Evolutionary conservation across 1,284 basidiomycete genomes (phyloP).

Genomic region (Moesziomyces globuligerus): DNA sequence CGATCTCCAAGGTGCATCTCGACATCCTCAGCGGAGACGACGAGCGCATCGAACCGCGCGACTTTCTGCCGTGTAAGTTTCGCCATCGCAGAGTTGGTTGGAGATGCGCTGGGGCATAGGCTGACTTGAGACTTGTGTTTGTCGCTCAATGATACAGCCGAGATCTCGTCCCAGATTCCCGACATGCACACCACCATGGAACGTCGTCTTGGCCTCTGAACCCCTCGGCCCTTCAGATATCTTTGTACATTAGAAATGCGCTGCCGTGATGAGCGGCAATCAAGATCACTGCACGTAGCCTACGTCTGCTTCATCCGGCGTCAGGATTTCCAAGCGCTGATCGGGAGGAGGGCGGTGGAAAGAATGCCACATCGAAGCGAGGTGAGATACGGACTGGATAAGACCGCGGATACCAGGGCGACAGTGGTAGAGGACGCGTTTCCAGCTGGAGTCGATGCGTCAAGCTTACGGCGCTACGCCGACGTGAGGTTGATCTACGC

Average conservation of each 20-base stretch:
- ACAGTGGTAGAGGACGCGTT: no score
- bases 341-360: no score
- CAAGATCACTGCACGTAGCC: no score
- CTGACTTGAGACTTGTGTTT: constrained; percentile 3
- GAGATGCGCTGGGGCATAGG: neutral
- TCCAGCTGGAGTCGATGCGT: no score
- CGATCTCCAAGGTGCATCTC: constrained; percentile 60
- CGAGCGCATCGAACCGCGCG: constrained; percentile 60
- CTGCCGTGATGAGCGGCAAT: no score
- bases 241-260: constrained; percentile 33
- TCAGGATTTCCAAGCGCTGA: no score
- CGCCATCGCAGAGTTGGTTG: neutral
- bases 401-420: no score
- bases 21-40: constrained; percentile 65
- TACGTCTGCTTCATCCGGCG: no score
- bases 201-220: constrained; percentile 36
- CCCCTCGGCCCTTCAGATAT: neutral
- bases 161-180: constrained; percentile 23
- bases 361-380: no score
- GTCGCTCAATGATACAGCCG: constrained; percentile 11
- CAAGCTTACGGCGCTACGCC: no score
- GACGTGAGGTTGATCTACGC: no score
- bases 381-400: no score
- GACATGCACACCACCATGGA: constrained; percentile 48
- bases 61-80: constrained; percentile 62